phyloP scores from a whole-genome alignment of 2,329 filamentous ascomycete genomes.

The Lecanicillium sp. region DNA sequence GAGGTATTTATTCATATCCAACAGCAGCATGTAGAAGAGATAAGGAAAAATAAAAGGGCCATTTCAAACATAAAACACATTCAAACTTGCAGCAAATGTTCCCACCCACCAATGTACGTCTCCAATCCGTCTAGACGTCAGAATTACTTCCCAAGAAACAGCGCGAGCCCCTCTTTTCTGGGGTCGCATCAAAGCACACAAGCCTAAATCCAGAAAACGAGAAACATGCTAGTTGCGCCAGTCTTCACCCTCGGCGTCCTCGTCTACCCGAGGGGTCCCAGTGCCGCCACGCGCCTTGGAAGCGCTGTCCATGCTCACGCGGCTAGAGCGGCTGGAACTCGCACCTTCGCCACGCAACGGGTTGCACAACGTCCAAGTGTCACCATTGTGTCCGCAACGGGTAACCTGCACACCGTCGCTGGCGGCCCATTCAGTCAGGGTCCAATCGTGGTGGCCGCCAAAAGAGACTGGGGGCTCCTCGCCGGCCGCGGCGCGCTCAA shows the following conservation, averaged over 20 bases:
- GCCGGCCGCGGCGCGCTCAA: constrained; percentile 42
- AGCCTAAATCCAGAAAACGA: not conserved
- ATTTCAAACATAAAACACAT: too few relatives aligned
- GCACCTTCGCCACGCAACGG: constrained; percentile 15
- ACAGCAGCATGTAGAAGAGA: too few relatives aligned
- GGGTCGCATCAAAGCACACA: too few relatives aligned
- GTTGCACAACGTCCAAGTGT: constrained; percentile 25
- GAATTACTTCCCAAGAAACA: too few relatives aligned
- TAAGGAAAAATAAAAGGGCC: too few relatives aligned
- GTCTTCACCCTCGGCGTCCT: constrained; percentile 22
- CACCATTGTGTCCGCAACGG: constrained; percentile 10
- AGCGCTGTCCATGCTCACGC: constrained; percentile 3
- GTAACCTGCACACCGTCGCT: constrained; percentile 29
- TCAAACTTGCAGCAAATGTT: too few relatives aligned
- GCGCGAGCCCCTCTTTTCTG: not conserved
- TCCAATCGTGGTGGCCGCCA: constrained; percentile 28
- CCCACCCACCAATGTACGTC: too few relatives aligned
- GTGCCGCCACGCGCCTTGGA: constrained; percentile 1
- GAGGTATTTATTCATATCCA: too few relatives aligned
- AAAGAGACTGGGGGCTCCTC: constrained; percentile 24
- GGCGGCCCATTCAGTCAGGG: constrained; percentile 32
- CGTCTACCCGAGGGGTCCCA: constrained; percentile 7
- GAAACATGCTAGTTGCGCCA: constrained; percentile 2
- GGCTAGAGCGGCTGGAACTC: constrained; percentile 7
- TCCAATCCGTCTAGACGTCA: too few relatives aligned